phyloP scores from a whole-genome alignment of 2,329 filamentous ascomycete species.

The Mariannaea sp. region DNA sequence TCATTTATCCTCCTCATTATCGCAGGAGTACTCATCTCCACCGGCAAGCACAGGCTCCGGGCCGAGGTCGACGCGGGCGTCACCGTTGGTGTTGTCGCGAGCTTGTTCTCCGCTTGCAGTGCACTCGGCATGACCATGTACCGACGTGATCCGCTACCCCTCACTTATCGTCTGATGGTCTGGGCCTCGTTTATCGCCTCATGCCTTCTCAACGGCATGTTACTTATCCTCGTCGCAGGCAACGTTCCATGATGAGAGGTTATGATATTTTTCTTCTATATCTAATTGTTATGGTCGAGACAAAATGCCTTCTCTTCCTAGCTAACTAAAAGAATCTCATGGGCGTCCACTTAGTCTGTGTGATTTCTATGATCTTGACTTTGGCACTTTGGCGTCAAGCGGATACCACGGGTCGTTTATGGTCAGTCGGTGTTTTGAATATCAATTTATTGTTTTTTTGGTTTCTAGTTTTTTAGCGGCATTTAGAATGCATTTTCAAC shows the following conservation, averaged over 20 bases:
- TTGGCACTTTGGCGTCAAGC: constrained; percentile 30
- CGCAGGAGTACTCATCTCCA: constrained; percentile 67
- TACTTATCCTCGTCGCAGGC: constrained; percentile 49
- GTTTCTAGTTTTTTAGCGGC: constrained; percentile 1
- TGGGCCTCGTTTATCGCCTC: constrained; percentile 44
- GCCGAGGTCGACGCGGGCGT: constrained; percentile 77
- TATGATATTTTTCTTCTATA: neutral
- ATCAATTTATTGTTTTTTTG: neutral
- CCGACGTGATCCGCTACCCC: constrained; percentile 50
- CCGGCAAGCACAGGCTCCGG: constrained; percentile 68
- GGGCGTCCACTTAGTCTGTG: too few species aligned
- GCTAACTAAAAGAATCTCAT: too few species aligned
- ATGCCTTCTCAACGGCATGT: constrained; percentile 51
- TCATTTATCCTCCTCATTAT: constrained; percentile 68
- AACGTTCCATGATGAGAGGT: constrained; percentile 41
- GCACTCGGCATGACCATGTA: constrained; percentile 64
- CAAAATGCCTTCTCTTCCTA: too few species aligned
- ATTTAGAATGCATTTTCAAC: neutral
- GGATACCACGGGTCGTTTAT: constrained; percentile 17
- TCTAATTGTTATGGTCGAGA: too few species aligned
- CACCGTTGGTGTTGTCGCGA: constrained; percentile 69
- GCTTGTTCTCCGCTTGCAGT: constrained; percentile 65
- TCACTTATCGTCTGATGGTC: constrained; percentile 50
- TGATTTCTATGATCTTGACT: constrained; percentile 15
- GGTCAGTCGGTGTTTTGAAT: neutral